Evolutionary conservation across 257 asterid species (phyloP).

Genomic region (Ophiorrhiza pumila): DNA sequence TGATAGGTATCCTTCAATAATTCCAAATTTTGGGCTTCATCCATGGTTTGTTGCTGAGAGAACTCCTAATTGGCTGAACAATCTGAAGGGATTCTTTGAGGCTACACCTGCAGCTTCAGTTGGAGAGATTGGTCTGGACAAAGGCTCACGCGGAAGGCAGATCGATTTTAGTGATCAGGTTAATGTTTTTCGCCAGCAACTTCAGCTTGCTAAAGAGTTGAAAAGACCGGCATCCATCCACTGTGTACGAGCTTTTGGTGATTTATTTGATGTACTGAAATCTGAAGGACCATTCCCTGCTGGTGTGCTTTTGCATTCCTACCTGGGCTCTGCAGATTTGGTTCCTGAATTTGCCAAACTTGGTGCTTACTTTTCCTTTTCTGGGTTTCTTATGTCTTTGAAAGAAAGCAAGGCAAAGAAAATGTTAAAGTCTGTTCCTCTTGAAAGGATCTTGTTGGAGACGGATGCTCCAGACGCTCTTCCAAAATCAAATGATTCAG

Average conservation of each 20-base stretch:
- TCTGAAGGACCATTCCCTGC: conserved; percentile 80
- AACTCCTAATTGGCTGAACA: conserved; percentile 65
- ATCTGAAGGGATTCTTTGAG: conserved; percentile 53
- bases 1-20: conserved; percentile 49
- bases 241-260: conserved; percentile 90
- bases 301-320: conserved; percentile 80
- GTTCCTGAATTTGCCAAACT: conserved; percentile 70
- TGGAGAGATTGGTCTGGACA: conserved; percentile 96
- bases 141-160: conserved; percentile 66
- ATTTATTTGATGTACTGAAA: conserved; percentile 72
- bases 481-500: conserved; percentile 35
- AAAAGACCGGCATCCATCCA: conserved; percentile 83
- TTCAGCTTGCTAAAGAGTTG: conserved; percentile 76
- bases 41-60: conserved; percentile 78
- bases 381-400: conserved; percentile 88
- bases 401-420: conserved; percentile 89
- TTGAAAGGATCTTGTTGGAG: conserved; percentile 85
- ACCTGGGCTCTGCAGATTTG: conserved; percentile 94
- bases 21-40: conserved; percentile 87
- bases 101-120: conserved; percentile 80
- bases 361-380: conserved; percentile 91
- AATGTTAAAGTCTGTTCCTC: conserved; percentile 69
- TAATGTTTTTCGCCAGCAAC: conserved; percentile 70
- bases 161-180: conserved; percentile 73
- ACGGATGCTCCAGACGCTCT: conserved; percentile 94